Conservation (phyloP, 805 yeast species). For the Ascoidea asiatica region DNA sequence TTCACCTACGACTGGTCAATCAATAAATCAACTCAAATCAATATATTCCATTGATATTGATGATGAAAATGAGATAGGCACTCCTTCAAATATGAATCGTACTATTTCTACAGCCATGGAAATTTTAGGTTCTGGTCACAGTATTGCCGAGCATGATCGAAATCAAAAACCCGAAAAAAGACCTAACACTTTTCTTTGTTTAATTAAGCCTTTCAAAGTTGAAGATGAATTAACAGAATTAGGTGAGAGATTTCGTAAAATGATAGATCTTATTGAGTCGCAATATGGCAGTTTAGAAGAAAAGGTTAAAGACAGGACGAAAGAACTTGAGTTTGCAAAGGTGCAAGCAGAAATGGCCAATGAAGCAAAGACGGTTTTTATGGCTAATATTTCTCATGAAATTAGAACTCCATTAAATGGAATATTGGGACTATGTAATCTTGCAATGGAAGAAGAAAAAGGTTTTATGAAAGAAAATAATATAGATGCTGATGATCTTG, state of each 20-base stretch:
- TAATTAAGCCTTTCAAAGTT: slow-evolving; percentile 1
- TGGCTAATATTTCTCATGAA: slow-evolving; percentile 89
- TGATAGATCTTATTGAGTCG: slow-evolving; percentile 77
- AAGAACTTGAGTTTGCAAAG: slow-evolving; percentile 78
- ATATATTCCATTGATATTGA: too few relatives aligned
- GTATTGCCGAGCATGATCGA: too few relatives aligned
- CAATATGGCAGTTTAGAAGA: slow-evolving; percentile 83
- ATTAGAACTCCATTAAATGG: slow-evolving; percentile 93
- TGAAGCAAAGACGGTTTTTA: slow-evolving; percentile 89
- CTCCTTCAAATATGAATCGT: too few relatives aligned
- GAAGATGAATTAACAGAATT: slow-evolving; percentile 77
- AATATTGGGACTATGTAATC: slow-evolving; percentile 88
- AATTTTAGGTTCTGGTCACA: too few relatives aligned
- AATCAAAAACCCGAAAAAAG: too few relatives aligned
- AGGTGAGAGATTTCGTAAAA: slow-evolving; percentile 78
- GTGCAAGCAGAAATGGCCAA: slow-evolving; percentile 89
- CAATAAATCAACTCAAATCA: too few relatives aligned
- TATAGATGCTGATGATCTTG: not conserved
- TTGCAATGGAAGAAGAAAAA: slow-evolving; percentile 67
- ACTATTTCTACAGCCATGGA: too few relatives aligned
- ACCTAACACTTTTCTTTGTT: not conserved
- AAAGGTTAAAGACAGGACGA: slow-evolving; percentile 74
- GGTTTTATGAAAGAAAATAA: slow-evolving; percentile 2
- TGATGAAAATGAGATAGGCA: too few relatives aligned
- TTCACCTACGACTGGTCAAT: too few relatives aligned